Evolutionary conservation across 192 early-diverging fungal genomes (phyloP).

Genomic region (Gamsiella multidivaricata): DNA sequence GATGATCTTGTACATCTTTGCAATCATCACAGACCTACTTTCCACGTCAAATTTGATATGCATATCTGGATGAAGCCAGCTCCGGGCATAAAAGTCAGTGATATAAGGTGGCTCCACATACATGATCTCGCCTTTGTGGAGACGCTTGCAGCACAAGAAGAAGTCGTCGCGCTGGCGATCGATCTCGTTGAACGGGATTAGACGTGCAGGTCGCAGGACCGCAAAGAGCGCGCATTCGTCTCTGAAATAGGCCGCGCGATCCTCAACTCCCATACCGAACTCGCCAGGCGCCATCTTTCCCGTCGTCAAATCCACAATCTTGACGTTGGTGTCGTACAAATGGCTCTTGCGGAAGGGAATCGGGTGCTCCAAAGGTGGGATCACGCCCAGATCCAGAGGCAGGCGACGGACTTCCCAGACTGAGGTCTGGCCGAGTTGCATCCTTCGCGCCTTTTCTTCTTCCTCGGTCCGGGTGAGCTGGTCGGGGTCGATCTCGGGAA

Average conservation of each 20-base stretch:
- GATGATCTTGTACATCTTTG: slow-evolving; percentile 42
- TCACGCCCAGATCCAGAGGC: slow-evolving; percentile 29
- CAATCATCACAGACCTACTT: slow-evolving; percentile 6
- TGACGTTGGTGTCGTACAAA: slow-evolving; percentile 31
- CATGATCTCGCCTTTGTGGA: slow-evolving; percentile 22
- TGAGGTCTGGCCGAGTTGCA: slow-evolving; percentile 35
- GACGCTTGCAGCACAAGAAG: slow-evolving; percentile 30
- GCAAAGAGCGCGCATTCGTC: slow-evolving; percentile 37
- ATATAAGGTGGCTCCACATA: slow-evolving; percentile 35
- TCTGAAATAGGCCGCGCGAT: slow-evolving; percentile 30
- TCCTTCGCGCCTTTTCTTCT: slow-evolving; percentile 23
- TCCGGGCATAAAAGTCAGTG: slow-evolving; percentile 43
- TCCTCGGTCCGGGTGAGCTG: slow-evolving; percentile 28
- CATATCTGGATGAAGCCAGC: slow-evolving; percentile 42
- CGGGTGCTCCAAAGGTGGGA: slow-evolving; percentile 41
- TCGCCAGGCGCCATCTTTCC: slow-evolving; percentile 31
- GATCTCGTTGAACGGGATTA: slow-evolving; percentile 20
- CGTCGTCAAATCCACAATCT: slow-evolving; percentile 22
- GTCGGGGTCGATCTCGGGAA: slow-evolving; percentile 36
- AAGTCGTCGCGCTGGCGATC: slow-evolving; percentile 38
- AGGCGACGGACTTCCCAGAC: slow-evolving; percentile 45
- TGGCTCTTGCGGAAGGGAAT: slow-evolving; percentile 40
- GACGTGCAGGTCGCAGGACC: slow-evolving; percentile 25
- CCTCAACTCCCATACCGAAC: slow-evolving; percentile 50
- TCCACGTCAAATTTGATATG: slow-evolving; percentile 34